Base-by-base conservation (phyloP, 1,284 basidiomycete genomes). In the Thelephora terrestris region DNA sequence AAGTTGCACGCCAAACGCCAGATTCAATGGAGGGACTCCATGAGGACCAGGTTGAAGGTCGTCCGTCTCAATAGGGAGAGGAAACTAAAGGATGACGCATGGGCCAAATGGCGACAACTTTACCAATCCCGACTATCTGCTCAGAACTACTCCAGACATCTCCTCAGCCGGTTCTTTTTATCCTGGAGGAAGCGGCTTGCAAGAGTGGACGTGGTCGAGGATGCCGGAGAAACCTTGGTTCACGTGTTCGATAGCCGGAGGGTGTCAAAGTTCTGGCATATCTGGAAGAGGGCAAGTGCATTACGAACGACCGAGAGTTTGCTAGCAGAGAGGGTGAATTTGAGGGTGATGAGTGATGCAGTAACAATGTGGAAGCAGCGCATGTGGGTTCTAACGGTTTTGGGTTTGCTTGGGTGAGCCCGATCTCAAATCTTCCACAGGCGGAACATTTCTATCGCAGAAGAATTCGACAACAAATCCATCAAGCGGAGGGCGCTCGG, bases 1-100 rank as follows among this genome's bases (percentile, higher is more conserved):
- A 75, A 66, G 52, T 56, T 75, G 1, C 74, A 71, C 52, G 68
- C 74, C 55, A 76, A 69, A 55, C 67, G 71, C 52, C 78, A 79
- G 53, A 53, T 66, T 5, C 65, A 70, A 45, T 84, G 84, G 82
- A 71, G 81, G 23, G 65, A 73, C 29, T 75, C 75, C 37, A 84
- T 86, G 80, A 78, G 85, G 20, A 57, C 65, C 45, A 79, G 74
- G 52, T 81, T 85, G 78, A 81, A 78, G 56, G 60, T 62, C 17
- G 64, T 82, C 37, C 77, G 75, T 45, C 73, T 75, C 47, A 76
- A 66, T 49, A 69, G 71, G 48, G 77, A 81, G 35, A 51, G 57
- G 4, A 69, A 71, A 52, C 57, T 82, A 43, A 60, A 68, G 56
- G 74, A 68, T 55, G 71, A 76, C 53, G 71, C 71, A 14, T 83